Base-by-base conservation (phyloP, 176 grass and related monocot species). In the Juncus inflexus region DNA sequence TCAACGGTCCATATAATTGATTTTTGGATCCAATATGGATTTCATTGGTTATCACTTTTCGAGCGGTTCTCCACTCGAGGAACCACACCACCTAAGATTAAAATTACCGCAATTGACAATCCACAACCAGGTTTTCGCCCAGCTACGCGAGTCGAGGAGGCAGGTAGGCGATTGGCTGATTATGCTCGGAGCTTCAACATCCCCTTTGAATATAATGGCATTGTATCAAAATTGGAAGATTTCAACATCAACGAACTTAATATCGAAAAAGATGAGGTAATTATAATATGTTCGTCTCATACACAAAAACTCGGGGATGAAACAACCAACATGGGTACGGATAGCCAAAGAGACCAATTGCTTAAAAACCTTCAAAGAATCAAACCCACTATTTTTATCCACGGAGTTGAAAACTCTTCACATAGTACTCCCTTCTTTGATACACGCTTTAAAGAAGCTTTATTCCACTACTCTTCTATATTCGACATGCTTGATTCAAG, bases 11-110 rank as follows among this genome's bases (percentile, higher is more conserved):
- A 94, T 66, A 87, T 94, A 38, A 76, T 94, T 15, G 84, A 94
- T 77, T 88, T 94, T 50, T 84, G 89, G 9, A 82, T 88, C 42
- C 78, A 42, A 62, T 83, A 67, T 67, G 84, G 89, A 19, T 94
- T 88, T 55, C 89, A 94, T 37, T 94, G 89, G 84, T 84, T 84
- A 14, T 80, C 74, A 43, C 64, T 94, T 5, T 79, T 94, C 52
- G 72, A 87, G 49, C 62, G 74, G 11, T 76, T 92, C 0, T 58
- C 76, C 35, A 75, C 60, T 12, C 36, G 55, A 7, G 13, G 74
- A 72, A 62, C 64, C 74, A 77, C 50, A 60, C 37, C 78, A 60
- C 3, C 75, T 81, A 85, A 67, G 67, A 77, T 94, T 58, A 63
- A 78, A 1, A 85, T 94, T 5, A 94, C 89, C 19, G 84, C 81